phyloP scores from a whole-genome alignment of 169 alveolate genomes.

The Plasmodium fragile region DNA sequence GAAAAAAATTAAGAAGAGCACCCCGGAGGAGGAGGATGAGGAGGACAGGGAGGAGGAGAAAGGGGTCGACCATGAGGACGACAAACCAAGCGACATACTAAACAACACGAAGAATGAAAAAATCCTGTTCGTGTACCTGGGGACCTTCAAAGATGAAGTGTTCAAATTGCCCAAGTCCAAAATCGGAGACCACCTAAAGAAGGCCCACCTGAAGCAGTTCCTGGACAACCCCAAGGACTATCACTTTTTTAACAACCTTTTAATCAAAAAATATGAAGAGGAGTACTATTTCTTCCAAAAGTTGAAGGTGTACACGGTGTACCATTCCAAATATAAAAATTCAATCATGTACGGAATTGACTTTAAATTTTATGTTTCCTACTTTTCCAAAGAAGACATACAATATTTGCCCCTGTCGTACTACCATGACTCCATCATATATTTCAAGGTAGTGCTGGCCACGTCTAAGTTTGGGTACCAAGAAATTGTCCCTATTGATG shows the following conservation, averaged over 20 bases:
- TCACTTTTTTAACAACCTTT: slow-evolving; percentile 54
- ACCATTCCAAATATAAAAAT: slow-evolving; percentile 50
- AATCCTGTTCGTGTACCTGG: slow-evolving; percentile 41
- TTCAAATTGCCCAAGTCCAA: slow-evolving; percentile 51
- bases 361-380: slow-evolving; percentile 65
- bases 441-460: slow-evolving; percentile 59
- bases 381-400: slow-evolving; percentile 39
- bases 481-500: slow-evolving; percentile 72
- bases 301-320: slow-evolving; percentile 29
- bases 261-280: slow-evolving; percentile 53
- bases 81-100: neutral
- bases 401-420: slow-evolving; percentile 59
- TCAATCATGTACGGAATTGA: slow-evolving; percentile 43
- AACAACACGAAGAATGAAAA: slow-evolving; percentile 12
- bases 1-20: neutral
- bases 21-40: neutral
- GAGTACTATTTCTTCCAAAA: slow-evolving; percentile 47
- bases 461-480: slow-evolving; percentile 50
- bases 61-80: neutral
- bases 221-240: slow-evolving; percentile 22
- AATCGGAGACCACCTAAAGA: slow-evolving; percentile 55
- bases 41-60: neutral
- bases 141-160: slow-evolving; percentile 53
- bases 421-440: slow-evolving; percentile 66
- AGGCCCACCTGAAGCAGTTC: slow-evolving; percentile 45